phyloP scores from a whole-genome alignment of 2,329 filamentous ascomycete genomes.

The Penicillium sclerotigenum region DNA sequence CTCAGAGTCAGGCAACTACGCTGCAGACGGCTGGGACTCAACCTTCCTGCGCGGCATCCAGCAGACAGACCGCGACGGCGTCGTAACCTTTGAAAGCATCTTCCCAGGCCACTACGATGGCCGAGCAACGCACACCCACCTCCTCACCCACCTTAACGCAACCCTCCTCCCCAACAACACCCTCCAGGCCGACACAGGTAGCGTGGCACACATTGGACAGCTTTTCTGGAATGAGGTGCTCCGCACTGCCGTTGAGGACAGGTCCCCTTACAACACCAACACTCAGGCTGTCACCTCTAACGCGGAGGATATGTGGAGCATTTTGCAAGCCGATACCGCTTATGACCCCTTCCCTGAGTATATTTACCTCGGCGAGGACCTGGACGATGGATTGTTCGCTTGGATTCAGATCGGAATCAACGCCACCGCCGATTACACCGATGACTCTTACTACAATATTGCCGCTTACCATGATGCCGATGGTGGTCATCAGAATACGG shows the following conservation, averaged over 20 bases:
- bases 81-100: constrained; percentile 49
- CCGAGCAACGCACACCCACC: constrained; percentile 51
- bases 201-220: constrained; percentile 50
- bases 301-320: constrained; percentile 42
- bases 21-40: constrained; percentile 32
- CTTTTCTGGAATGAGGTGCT: constrained; percentile 51
- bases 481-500: constrained; percentile 16
- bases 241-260: constrained; percentile 43
- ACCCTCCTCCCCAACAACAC: constrained; percentile 45
- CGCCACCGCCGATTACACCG: constrained; percentile 30
- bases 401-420: constrained; percentile 52
- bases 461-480: constrained; percentile 18
- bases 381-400: constrained; percentile 48
- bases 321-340: constrained; percentile 41
- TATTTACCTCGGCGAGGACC: constrained; percentile 50
- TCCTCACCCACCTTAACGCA: constrained; percentile 45
- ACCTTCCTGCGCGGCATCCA: constrained; percentile 52
- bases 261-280: constrained; percentile 37
- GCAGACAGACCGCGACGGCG: constrained; percentile 47
- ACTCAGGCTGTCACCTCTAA: constrained; percentile 40
- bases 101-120: constrained; percentile 49
- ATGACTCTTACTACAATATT: constrained; percentile 22
- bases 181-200: constrained; percentile 41
- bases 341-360: constrained; percentile 56
- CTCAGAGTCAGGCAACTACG: constrained; percentile 28